Evolutionary conservation across 2,329 filamentous ascomycete species (phyloP), one percentile per base, ranked within the genome.

Genomic region (Sporothrix sp.): DNA sequence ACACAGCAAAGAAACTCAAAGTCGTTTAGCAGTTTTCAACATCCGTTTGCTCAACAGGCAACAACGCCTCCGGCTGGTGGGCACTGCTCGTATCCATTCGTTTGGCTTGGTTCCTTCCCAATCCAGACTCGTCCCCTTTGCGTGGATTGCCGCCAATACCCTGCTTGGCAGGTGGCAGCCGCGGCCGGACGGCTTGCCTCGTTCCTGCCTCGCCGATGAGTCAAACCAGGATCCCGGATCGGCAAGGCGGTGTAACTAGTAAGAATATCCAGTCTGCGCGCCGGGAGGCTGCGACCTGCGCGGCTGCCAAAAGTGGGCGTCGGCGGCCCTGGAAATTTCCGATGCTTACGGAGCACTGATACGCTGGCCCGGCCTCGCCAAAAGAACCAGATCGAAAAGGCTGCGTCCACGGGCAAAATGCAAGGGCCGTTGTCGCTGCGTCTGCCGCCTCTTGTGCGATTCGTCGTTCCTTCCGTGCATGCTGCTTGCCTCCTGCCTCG

Each of bases 141-240:
- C 16, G 44, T 39, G 30, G 45, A 39, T 39, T 39, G 45, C 25
- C 45, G 25, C 35, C 36, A 37, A 27, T 48, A 20, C 30, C 42
- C 28, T 35, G 42, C 45, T 39, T 39, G 45, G 45, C 45, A 39
- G 45, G 45, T 36, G 32, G 45, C 25, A 39, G 45, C 35, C 44
- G 37, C 44, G 8, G 35, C 16, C 35, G 45, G 21, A 14, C 35
- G 27, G 23, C 33, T 37, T 32, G 25, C 35, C 25, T 25, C 36
- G 35, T 38, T 48, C 35, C 27, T 50, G 47, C 30, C 38, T 52
- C 44, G 45, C 50, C 50, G 50, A 44, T 52, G 50, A 52, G 50
- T 52, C 50, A 52, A 49, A 13, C 39, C 42, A 16, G 16, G 21
- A 37, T 37, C 32, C 48, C 45, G 44, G 44, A 44, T 48, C 50